These are phyloP conservation scores for Huntiella moniliformis DNA, from an alignment of 2,329 filamentous ascomycete species.

Conservation along the genomic window DNA sequence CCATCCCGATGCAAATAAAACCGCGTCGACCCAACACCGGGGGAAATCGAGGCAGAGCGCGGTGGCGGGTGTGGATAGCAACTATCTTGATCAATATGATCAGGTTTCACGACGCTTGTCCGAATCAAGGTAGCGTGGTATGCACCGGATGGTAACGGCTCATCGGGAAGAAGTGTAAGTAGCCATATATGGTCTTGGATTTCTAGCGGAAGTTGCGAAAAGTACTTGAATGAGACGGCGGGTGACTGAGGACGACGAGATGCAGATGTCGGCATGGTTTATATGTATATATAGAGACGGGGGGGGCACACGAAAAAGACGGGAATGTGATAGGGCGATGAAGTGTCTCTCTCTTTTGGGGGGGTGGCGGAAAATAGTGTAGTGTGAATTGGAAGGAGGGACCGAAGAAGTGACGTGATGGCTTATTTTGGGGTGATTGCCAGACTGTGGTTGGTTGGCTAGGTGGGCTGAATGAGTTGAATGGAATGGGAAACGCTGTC, in stretches of 20 bases:
- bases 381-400: too few species aligned
- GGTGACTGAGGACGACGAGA: not conserved
- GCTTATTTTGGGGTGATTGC: too few species aligned
- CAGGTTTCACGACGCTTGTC: not conserved
- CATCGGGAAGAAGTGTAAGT: not conserved
- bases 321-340: not conserved
- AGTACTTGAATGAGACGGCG: slow-evolving; percentile 1
- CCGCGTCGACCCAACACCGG: not conserved
- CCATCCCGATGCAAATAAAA: slow-evolving; percentile 9
- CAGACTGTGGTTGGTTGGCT: too few species aligned
- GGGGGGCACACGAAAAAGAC: not conserved
- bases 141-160: not conserved
- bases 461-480: too few species aligned
- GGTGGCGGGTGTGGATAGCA: not conserved
- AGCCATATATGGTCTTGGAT: slow-evolving; percentile 9
- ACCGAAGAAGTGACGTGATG: too few species aligned
- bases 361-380: too few species aligned
- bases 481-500: too few species aligned
- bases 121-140: slow-evolving; percentile 9
- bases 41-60: not conserved
- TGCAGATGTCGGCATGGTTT: too few species aligned
- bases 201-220: slow-evolving; percentile 7
- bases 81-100: not conserved
- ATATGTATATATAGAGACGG: not conserved
- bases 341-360: too few species aligned